phyloP scores from a whole-genome alignment of 345 rosid species.

The Hypericum androsaemum region DNA sequence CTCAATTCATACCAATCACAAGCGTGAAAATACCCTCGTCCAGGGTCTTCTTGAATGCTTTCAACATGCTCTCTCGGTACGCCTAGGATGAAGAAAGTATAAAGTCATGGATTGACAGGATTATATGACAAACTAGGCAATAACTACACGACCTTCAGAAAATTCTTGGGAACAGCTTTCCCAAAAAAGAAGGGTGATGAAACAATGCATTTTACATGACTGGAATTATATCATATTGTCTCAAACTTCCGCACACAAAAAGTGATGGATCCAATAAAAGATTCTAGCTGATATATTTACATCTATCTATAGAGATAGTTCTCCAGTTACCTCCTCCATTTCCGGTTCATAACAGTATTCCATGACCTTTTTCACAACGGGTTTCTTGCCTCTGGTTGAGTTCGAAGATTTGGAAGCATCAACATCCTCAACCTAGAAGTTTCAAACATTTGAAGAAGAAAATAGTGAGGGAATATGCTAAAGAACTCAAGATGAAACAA shows the following conservation, averaged over 20 bases:
- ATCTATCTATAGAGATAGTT: background rate
- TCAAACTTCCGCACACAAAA: too few species aligned
- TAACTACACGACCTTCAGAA: too few species aligned
- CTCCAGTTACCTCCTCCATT: conserved; percentile 81
- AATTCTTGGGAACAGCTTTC: too few species aligned
- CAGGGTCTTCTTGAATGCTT: conserved; percentile 80
- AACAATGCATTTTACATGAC: too few species aligned
- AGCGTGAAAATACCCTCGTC: conserved; percentile 82
- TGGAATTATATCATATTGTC: too few species aligned
- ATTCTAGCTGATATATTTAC: background rate
- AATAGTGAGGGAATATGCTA: background rate
- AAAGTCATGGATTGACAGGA: conserved; percentile 4
- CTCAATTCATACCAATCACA: conserved; percentile 60
- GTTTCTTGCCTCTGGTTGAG: conserved; percentile 59
- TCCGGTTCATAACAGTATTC: conserved; percentile 95
- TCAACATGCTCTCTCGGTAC: conserved; percentile 92
- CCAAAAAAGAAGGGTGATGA: too few species aligned
- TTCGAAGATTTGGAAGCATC: conserved; percentile 47
- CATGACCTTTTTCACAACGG: conserved; percentile 57
- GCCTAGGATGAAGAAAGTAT: conserved; percentile 31
- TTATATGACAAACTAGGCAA: background rate
- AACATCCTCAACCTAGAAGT: conserved; percentile 53
- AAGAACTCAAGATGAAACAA: background rate
- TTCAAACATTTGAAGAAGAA: conserved; percentile 8
- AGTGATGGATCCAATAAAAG: too few species aligned